A percentile compares a stretch with the other conserved stretches of the same genome.
Evolutionary conservation across 2,329 filamentous ascomycete species (phyloP).

Genomic region (Fusarium bactridioides): DNA sequence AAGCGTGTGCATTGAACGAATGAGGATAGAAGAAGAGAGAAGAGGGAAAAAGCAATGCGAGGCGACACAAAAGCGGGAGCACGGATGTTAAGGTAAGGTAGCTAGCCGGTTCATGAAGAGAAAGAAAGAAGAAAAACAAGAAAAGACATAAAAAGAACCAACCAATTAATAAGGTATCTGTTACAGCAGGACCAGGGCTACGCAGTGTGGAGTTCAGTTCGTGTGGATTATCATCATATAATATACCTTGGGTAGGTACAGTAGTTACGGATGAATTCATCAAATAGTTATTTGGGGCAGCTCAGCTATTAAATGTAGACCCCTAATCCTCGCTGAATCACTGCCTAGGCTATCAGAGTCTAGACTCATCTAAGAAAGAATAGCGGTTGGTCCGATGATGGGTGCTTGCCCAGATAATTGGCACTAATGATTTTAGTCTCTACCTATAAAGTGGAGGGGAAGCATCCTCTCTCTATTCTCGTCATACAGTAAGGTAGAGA

Average conservation of each 20-base stretch:
- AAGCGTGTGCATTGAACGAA: neutral
- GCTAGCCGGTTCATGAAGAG: neutral
- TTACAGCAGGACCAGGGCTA: neutral
- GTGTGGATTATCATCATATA: neutral
- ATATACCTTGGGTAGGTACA: neutral
- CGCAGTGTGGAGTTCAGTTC: neutral
- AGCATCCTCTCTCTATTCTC: neutral
- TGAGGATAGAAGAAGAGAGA: neutral
- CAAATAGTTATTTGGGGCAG: neutral
- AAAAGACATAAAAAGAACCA: neutral
- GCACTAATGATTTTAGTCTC: neutral
- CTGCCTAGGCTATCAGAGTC: neutral
- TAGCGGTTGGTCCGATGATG: neutral
- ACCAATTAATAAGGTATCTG: neutral
- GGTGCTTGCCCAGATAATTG: neutral
- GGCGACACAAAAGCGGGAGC: conserved; percentile 11
- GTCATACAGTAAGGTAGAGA: neutral
- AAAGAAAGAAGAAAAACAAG: neutral
- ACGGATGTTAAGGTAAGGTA: neutral
- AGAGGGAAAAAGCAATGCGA: conserved; percentile 15
- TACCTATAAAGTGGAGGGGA: neutral
- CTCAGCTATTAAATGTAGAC: neutral
- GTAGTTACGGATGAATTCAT: neutral
- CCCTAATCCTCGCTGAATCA: neutral
- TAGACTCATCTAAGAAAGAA: neutral